A percentile compares a stretch with the other conserved stretches of the same genome.
phyloP scores from a whole-genome alignment of 345 rosid species.

The Noccaea bulbosa region DNA sequence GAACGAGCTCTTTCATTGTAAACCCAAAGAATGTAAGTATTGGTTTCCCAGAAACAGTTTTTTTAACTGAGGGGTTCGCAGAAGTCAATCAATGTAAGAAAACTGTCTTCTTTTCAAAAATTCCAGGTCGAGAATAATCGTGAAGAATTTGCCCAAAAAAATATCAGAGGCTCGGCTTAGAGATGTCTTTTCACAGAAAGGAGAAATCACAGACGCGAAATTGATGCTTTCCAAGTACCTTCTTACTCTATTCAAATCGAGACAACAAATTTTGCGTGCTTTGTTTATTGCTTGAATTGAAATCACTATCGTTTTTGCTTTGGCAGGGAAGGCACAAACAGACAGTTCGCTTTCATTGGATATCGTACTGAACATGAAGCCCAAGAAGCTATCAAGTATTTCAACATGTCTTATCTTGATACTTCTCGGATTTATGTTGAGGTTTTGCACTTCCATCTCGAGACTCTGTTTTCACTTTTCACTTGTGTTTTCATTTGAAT shows the following conservation, averaged over 20 bases:
- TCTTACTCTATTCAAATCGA: neutral
- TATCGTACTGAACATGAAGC: conserved; percentile 77
- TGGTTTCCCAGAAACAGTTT: neutral
- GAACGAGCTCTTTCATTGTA: conserved; percentile 13
- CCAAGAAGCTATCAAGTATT: conserved; percentile 75
- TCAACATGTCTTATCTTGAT: conserved; percentile 69
- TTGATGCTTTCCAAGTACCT: conserved; percentile 73
- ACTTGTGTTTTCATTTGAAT: neutral
- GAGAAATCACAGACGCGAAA: conserved; percentile 82
- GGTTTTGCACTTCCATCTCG: conserved; percentile 47
- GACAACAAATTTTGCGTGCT: neutral
- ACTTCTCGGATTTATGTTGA: conserved; percentile 72
- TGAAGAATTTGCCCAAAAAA: conserved; percentile 77
- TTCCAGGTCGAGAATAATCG: conserved; percentile 81
- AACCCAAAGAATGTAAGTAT: conserved; percentile 37
- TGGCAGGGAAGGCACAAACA: conserved; percentile 77
- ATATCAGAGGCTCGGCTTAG: conserved; percentile 68
- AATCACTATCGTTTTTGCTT: conserved; percentile 7
- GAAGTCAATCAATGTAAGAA: neutral
- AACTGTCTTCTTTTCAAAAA: neutral
- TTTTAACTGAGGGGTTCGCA: neutral
- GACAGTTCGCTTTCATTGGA: conserved; percentile 89
- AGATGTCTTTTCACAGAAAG: conserved; percentile 72
- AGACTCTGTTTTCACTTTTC: conserved; percentile 4
- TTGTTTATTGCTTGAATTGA: neutral